A percentile compares a stretch with the other conserved stretches of the same genome.
phyloP scores from a whole-genome alignment of 164 flowering plant genomes.

The Dillenia suffruticosa region DNA sequence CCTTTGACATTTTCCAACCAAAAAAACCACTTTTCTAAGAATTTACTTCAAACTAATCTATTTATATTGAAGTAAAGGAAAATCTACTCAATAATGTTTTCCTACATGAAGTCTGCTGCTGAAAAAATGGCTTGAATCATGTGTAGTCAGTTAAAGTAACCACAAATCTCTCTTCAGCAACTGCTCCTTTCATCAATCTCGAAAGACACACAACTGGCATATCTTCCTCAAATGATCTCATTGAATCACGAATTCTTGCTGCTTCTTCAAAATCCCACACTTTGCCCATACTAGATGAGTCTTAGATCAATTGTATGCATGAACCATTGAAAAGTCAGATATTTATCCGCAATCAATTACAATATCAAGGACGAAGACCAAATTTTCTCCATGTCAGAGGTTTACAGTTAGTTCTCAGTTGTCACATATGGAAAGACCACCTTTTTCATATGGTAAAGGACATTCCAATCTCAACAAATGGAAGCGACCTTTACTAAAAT shows the following conservation, averaged over 20 bases:
- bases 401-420: too few species aligned
- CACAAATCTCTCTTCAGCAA: slow-evolving; percentile 77
- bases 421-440: too few species aligned
- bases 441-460: too few species aligned
- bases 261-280: slow-evolving; percentile 87
- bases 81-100: too few species aligned
- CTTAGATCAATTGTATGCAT: neutral
- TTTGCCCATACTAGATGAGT: neutral
- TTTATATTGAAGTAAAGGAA: too few species aligned
- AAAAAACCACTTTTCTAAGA: too few species aligned
- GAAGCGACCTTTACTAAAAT: too few species aligned
- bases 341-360: neutral
- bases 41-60: too few species aligned
- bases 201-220: slow-evolving; percentile 79
- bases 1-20: too few species aligned
- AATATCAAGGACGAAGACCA: neutral
- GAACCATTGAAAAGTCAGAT: neutral
- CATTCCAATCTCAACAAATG: too few species aligned
- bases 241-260: slow-evolving; percentile 82
- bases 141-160: slow-evolving; percentile 25
- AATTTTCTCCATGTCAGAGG: too few species aligned
- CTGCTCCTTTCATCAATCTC: slow-evolving; percentile 64
- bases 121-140: neutral
- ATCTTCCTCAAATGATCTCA: slow-evolving; percentile 75
- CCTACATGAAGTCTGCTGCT: too few species aligned